These are phyloP conservation scores for Podospora bellae-mahoneyi DNA, from an alignment of 495 filamentous ascomycete species.

Conservation along the genomic window DNA sequence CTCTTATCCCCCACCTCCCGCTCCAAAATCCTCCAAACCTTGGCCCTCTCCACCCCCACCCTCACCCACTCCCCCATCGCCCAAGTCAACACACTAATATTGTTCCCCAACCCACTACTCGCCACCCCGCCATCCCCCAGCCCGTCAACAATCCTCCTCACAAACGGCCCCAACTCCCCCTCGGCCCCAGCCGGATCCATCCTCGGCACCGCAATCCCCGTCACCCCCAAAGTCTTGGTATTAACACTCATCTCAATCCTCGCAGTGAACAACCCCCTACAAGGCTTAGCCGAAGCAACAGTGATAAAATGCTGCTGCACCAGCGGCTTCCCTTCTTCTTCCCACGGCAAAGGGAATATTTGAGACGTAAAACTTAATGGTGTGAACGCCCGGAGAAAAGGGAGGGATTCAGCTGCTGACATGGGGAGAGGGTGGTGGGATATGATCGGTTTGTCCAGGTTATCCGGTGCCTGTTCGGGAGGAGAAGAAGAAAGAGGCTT, in stretches of 20 bases:
- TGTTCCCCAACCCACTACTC: constrained; percentile 37
- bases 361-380: constrained; percentile 51
- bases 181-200: constrained; percentile 40
- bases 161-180: constrained; percentile 42
- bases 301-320: constrained; percentile 43
- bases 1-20: constrained; percentile 34
- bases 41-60: constrained; percentile 42
- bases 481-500: constrained; percentile 17
- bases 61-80: constrained; percentile 54
- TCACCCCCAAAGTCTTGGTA: constrained; percentile 39
- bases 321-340: constrained; percentile 25
- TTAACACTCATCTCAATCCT: constrained; percentile 48
- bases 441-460: constrained; percentile 25
- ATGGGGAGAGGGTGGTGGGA: constrained; percentile 55
- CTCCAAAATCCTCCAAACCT: constrained; percentile 46
- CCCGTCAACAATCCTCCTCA: constrained; percentile 30
- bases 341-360: constrained; percentile 39
- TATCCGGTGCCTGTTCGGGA: constrained; percentile 2
- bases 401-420: constrained; percentile 49
- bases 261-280: constrained; percentile 44
- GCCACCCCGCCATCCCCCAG: constrained; percentile 3
- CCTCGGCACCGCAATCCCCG: constrained; percentile 37
- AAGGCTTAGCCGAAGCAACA: constrained; percentile 32
- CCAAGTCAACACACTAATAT: constrained; percentile 47
- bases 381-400: constrained; percentile 56